These are phyloP conservation scores for Spathaspora passalidarum DNA, from an alignment of 805 yeast genomes.

Conservation along the genomic window DNA sequence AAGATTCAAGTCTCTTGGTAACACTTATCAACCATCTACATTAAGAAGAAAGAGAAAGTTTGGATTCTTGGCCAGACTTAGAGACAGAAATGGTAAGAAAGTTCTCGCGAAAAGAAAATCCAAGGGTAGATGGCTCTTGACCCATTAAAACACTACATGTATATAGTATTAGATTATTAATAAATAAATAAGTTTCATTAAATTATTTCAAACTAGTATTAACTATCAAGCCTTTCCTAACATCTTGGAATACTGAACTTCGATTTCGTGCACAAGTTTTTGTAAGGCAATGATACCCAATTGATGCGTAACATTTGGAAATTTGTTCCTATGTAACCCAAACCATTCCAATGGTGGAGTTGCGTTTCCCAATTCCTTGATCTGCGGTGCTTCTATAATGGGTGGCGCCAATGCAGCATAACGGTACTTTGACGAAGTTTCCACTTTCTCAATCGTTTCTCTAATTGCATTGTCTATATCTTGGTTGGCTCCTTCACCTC, in stretches of 20 bases:
- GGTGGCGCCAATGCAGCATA: constrained; percentile 74
- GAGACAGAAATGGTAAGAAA: constrained; percentile 71
- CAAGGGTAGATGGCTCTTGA: constrained; percentile 91
- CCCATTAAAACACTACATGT: constrained; percentile 49
- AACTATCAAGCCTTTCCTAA: constrained; percentile 46
- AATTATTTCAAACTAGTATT: background rate
- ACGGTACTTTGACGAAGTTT: constrained; percentile 39
- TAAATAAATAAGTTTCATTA: background rate
- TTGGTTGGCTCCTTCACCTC: constrained; percentile 17
- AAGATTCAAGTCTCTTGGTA: constrained; percentile 88
- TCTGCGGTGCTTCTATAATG: constrained; percentile 80
- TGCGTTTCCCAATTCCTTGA: constrained; percentile 91
- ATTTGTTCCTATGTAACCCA: constrained; percentile 82
- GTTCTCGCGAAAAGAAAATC: constrained; percentile 73
- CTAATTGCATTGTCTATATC: constrained; percentile 36
- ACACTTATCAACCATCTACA: constrained; percentile 92
- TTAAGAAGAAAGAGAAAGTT: constrained; percentile 83
- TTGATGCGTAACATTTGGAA: constrained; percentile 87
- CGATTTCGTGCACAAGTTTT: constrained; percentile 68
- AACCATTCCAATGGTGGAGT: constrained; percentile 99
- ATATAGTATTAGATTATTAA: constrained; percentile 4
- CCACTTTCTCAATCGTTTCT: constrained; percentile 35
- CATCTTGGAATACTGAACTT: constrained; percentile 46
- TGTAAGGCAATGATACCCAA: constrained; percentile 71
- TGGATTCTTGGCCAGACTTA: constrained; percentile 85